phyloP scores from a whole-genome alignment of 2,329 filamentous ascomycete species.

The Trichoderma afroharzianum region DNA sequence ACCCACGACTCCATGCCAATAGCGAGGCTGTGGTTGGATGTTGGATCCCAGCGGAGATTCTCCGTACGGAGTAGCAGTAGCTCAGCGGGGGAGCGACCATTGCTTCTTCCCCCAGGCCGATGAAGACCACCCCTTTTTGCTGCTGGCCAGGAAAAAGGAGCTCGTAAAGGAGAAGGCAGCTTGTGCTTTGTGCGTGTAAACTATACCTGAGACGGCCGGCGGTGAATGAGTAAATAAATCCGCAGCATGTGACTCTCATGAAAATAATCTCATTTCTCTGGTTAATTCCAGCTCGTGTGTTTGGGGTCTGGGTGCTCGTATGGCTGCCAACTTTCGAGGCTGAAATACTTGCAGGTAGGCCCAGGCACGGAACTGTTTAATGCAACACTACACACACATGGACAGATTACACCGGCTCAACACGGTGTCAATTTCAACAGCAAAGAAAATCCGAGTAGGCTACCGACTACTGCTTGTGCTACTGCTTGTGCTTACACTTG shows the following conservation, averaged over 20 bases:
- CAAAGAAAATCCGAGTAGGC: not conserved
- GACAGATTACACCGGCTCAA: not conserved
- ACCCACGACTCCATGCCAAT: not conserved
- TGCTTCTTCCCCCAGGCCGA: not conserved
- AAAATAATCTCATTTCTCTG: not conserved
- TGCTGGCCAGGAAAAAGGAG: not conserved
- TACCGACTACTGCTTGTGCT: no score
- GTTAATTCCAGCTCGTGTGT: not conserved
- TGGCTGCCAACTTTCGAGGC: not conserved
- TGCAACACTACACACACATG: not conserved
- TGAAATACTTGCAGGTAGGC: not conserved
- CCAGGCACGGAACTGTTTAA: not conserved
- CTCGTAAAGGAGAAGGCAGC: not conserved
- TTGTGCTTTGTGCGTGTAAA: not conserved
- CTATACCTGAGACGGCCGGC: not conserved
- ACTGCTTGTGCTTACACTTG: not conserved
- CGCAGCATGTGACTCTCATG: not conserved
- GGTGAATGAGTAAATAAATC: not conserved
- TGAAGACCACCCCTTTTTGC: not conserved
- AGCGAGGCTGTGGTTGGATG: not conserved
- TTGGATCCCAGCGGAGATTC: not conserved
- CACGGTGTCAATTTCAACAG: not conserved
- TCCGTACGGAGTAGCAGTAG: constrained; percentile 7
- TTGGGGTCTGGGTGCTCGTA: not conserved
- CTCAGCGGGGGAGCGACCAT: constrained; percentile 6